These are phyloP conservation scores for Oehlia diaphana DNA, from an alignment of 192 early-diverging fungal species.

Conservation along the genomic window DNA sequence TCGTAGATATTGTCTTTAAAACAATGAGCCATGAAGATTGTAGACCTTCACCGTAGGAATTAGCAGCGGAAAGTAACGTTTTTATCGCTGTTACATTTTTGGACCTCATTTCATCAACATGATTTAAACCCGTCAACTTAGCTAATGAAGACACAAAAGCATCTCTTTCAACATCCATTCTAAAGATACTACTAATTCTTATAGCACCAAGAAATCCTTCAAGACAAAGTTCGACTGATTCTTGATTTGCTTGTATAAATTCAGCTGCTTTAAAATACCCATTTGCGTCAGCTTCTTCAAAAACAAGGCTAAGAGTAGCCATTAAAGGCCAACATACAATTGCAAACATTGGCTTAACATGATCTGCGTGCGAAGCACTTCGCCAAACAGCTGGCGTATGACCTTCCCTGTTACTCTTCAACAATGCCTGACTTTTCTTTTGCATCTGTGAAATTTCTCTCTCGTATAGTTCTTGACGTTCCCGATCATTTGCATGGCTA, in stretches of 20 bases:
- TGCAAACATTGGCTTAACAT: conserved; percentile 91
- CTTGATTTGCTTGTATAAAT: conserved; percentile 46
- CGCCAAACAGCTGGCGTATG: conserved; percentile 48
- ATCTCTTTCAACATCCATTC: conserved; percentile 86
- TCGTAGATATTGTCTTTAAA: conserved; percentile 78
- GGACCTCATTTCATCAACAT: conserved; percentile 80
- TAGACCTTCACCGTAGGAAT: conserved; percentile 62
- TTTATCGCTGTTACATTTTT: conserved; percentile 91
- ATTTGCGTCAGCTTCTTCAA: conserved; percentile 73
- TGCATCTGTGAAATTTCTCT: conserved; percentile 68
- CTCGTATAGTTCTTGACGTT: conserved; percentile 61
- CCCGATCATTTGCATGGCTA: conserved; percentile 35
- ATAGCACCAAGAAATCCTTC: conserved; percentile 80
- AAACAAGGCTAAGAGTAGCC: conserved; percentile 76
- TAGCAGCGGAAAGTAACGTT: conserved; percentile 76
- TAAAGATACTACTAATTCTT: conserved; percentile 75
- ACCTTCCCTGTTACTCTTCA: conserved; percentile 49
- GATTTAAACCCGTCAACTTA: conserved; percentile 82
- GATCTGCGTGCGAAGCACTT: conserved; percentile 77
- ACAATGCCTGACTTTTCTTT: conserved; percentile 66
- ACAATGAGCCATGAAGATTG: conserved; percentile 78
- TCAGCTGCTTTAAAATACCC: conserved; percentile 40
- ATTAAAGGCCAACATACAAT: conserved; percentile 84
- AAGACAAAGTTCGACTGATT: conserved; percentile 73
- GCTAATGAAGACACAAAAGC: conserved; percentile 89